phyloP scores from a whole-genome alignment of 2,329 filamentous ascomycete genomes.

The Alternaria gansuensis region DNA sequence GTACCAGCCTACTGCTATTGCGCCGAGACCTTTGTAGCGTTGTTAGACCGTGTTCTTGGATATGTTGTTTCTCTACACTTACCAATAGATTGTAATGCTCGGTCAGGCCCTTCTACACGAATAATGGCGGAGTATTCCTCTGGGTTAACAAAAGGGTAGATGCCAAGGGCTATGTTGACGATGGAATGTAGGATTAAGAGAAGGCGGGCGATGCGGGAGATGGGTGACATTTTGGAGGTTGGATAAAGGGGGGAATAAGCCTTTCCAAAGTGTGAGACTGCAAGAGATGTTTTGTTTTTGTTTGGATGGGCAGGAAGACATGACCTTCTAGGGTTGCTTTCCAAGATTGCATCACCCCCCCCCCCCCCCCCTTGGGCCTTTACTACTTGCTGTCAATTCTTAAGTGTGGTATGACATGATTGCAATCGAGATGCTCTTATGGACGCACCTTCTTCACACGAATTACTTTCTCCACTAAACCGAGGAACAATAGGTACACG shows the following conservation, averaged over 20 bases:
- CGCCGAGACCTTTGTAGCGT: conserved; percentile 19
- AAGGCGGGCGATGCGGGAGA: conserved; percentile 19
- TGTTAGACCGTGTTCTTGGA: not conserved
- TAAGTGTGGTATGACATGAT: not conserved
- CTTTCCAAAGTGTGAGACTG: not conserved
- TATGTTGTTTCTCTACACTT: not conserved
- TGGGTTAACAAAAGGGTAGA: conserved; percentile 17
- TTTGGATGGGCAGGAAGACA: not conserved
- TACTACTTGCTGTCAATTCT: not conserved
- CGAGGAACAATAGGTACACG: not conserved
- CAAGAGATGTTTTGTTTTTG: not conserved
- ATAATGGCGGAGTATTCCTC: conserved; percentile 6
- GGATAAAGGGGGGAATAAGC: not conserved
- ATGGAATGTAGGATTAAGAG: conserved; percentile 23
- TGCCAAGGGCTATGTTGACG: conserved; percentile 24
- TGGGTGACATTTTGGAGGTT: conserved; percentile 9
- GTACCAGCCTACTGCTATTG: conserved; percentile 26
- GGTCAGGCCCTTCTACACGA: conserved; percentile 5
- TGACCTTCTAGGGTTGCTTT: not conserved
- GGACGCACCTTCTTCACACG: not conserved
- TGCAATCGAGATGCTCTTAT: not conserved
- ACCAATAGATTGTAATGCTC: conserved; percentile 14
- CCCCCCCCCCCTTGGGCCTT: not conserved
- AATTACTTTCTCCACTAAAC: not conserved
- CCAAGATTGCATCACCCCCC: not conserved